Evolutionary conservation across 306 rosid species (phyloP).

Genomic region (Cicer yamashitae): DNA sequence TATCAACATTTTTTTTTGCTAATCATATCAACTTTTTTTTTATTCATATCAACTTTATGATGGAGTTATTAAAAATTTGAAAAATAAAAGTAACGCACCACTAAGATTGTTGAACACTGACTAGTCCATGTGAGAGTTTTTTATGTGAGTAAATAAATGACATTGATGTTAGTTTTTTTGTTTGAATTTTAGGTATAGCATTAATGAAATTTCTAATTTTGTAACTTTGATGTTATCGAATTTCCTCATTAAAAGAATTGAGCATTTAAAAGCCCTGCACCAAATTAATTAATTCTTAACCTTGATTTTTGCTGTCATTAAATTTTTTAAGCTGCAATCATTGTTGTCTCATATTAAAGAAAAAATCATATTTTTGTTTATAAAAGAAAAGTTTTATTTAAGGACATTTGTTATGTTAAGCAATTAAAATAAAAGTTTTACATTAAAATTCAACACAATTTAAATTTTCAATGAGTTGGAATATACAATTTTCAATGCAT

Average conservation of each 20-base stretch:
- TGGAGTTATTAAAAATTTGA: slow-evolving; percentile 16
- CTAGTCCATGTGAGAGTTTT: slow-evolving; percentile 44
- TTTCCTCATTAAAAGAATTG: slow-evolving; percentile 27
- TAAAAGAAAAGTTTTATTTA: too few species aligned
- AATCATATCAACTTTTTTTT: neutral
- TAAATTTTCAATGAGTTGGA: too few species aligned
- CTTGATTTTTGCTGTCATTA: neutral
- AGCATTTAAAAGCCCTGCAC: slow-evolving; percentile 20
- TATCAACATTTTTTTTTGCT: too few species aligned
- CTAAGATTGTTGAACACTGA: slow-evolving; percentile 18
- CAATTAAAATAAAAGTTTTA: too few species aligned
- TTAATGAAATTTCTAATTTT: slow-evolving; percentile 35
- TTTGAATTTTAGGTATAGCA: slow-evolving; percentile 2
- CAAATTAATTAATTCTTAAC: slow-evolving; percentile 11
- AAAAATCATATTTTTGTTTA: neutral
- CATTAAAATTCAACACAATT: too few species aligned
- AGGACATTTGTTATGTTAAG: too few species aligned
- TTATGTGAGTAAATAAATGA: slow-evolving; percentile 36
- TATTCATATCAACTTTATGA: neutral
- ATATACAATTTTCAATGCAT: too few species aligned
- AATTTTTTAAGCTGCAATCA: neutral
- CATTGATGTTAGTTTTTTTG: neutral
- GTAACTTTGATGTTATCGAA: neutral
- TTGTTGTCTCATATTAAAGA: neutral
- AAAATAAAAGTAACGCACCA: slow-evolving; percentile 41